Conservation (phyloP, 148 eudicot genomes). For the Cornus suecica region DNA sequence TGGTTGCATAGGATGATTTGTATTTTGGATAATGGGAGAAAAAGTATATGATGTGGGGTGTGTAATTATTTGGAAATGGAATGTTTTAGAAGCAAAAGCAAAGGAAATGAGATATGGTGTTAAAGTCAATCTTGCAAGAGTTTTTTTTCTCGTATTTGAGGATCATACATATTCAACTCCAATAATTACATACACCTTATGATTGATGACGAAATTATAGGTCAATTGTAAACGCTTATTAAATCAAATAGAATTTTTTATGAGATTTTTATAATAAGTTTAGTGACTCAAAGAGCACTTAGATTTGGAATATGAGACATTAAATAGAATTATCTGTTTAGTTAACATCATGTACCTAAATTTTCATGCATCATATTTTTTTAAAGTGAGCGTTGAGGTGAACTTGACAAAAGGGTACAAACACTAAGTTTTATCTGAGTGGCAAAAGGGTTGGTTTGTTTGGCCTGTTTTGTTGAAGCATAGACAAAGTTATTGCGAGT, state of each 20-base stretch:
- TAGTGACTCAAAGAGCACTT: constrained; percentile 32
- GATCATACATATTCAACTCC: constrained; percentile 7
- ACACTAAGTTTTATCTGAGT: not conserved
- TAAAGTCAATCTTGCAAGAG: constrained; percentile 22
- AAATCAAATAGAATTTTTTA: not conserved
- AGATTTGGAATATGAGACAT: constrained; percentile 7
- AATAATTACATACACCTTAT: constrained; percentile 10
- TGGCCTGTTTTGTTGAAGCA: not conserved
- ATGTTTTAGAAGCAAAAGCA: constrained; percentile 10
- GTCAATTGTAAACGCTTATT: constrained; percentile 22
- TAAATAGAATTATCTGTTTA: constrained; percentile 15
- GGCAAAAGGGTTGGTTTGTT: not conserved
- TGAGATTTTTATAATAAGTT: not conserved
- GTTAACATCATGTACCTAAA: constrained; percentile 21
- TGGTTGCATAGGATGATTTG: constrained; percentile 21
- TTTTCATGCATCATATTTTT: not conserved
- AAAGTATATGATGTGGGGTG: constrained; percentile 20
- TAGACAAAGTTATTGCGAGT: not conserved
- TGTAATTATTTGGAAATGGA: constrained; percentile 20
- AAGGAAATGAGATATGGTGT: constrained; percentile 13
- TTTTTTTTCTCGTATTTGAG: constrained; percentile 8
- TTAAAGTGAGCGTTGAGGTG: not conserved
- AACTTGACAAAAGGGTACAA: not conserved
- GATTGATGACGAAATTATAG: constrained; percentile 31
- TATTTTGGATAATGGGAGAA: constrained; percentile 12